A percentile compares a stretch with the other conserved stretches of the same genome.
Evolutionary conservation across 345 rosid species (phyloP).

Genomic region (Gossypium longicalyx): DNA sequence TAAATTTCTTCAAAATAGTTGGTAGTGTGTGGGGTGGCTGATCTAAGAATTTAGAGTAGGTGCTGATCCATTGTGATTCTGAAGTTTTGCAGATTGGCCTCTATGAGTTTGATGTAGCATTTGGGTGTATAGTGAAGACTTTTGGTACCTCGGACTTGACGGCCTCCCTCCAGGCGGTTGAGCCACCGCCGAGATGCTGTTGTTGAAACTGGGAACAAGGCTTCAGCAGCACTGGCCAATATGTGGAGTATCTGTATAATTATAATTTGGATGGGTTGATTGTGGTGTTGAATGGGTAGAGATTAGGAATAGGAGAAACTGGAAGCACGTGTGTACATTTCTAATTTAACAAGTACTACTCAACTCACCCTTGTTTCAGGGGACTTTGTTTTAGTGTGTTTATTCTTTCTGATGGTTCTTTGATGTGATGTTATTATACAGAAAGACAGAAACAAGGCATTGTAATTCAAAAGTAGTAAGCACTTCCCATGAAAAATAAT

Average conservation of each 20-base stretch:
- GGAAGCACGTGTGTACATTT: no score
- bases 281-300: no score
- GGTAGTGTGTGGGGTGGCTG: not conserved
- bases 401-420: not conserved
- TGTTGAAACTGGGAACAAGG: no score
- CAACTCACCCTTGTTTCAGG: no score
- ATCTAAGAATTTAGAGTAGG: constrained; percentile 28
- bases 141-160: constrained; percentile 28
- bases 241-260: no score
- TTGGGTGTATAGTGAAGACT: constrained; percentile 31
- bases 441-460: not conserved
- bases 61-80: constrained; percentile 22
- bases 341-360: no score
- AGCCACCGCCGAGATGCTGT: no score
- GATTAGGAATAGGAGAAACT: no score
- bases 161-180: not conserved
- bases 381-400: not conserved
- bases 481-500: not conserved
- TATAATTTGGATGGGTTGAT: no score
- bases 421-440: not conserved
- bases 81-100: constrained; percentile 16
- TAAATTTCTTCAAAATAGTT: not conserved
- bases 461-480: not conserved
- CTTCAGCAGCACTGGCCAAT: no score
- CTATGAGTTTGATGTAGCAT: constrained; percentile 19